A percentile compares a stretch with the other conserved stretches of the same genome.
Evolutionary conservation across 2,329 filamentous ascomycete genomes (phyloP).

Genomic region (Colletotrichum tropicale): DNA sequence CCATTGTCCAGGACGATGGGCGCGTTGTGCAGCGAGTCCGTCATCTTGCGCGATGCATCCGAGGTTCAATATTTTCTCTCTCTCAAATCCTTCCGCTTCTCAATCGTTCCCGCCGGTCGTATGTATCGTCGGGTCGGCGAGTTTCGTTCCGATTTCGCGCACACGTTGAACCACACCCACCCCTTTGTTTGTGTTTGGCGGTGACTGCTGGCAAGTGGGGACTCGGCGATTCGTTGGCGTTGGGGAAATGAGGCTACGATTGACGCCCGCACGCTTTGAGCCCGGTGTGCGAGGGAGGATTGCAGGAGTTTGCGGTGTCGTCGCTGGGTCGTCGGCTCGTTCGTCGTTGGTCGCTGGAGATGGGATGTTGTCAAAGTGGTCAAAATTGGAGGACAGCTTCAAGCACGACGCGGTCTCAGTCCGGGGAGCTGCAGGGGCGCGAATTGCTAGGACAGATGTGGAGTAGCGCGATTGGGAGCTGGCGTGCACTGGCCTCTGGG

Average conservation of each 20-base stretch:
- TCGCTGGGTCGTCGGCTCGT: background rate
- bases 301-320: background rate
- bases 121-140: background rate
- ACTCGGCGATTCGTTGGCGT: background rate
- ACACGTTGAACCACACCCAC: background rate
- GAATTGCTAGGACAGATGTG: conserved; percentile 14
- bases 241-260: background rate
- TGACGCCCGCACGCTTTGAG: background rate
- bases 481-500: conserved; percentile 8
- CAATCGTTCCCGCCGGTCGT: conserved; percentile 1
- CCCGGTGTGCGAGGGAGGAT: background rate
- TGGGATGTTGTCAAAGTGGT: conserved; percentile 7
- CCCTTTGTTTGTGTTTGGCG: conserved; percentile 20
- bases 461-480: conserved; percentile 13
- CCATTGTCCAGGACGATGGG: conserved; percentile 99
- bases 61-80: background rate
- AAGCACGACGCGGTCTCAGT: conserved; percentile 21
- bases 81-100: background rate
- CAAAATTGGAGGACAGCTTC: conserved; percentile 22
- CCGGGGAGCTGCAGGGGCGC: conserved; percentile 24
- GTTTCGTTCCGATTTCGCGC: conserved; percentile 8
- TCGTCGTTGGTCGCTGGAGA: conserved; percentile 1
- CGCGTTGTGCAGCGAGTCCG: conserved; percentile 84
- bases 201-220: conserved; percentile 10
- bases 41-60: conserved; percentile 43